These are phyloP conservation scores for Salvia sclarea DNA, from an alignment of 305 asterid species.

Conservation along the genomic window DNA sequence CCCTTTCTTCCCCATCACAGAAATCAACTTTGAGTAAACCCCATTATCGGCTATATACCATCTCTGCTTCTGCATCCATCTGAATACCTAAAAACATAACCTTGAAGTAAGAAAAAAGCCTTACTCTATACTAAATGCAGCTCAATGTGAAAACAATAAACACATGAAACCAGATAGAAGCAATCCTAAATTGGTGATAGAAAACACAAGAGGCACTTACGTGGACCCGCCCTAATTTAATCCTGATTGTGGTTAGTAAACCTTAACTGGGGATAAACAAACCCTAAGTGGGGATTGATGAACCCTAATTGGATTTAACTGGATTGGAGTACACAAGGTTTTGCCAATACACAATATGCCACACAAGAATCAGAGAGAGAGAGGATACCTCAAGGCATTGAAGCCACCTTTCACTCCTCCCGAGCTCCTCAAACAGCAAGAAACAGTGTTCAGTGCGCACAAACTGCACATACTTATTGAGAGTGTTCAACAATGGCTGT, in stretches of 20 bases:
- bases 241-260: too few species aligned
- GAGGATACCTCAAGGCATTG: conserved; percentile 85
- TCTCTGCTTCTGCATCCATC: conserved; percentile 98
- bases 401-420: conserved; percentile 75
- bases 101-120: background rate
- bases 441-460: conserved; percentile 88
- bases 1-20: conserved; percentile 95
- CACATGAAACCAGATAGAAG: background rate
- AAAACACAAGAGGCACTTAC: background rate
- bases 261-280: too few species aligned
- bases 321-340: too few species aligned
- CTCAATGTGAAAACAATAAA: conserved; percentile 14
- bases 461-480: conserved; percentile 66
- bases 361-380: background rate
- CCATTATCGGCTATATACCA: conserved; percentile 97
- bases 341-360: too few species aligned
- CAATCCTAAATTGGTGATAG: background rate
- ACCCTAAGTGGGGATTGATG: too few species aligned
- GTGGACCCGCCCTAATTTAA: too few species aligned
- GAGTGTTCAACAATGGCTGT: conserved; percentile 58
- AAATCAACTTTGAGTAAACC: conserved; percentile 86
- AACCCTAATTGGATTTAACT: too few species aligned
- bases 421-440: conserved; percentile 88
- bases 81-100: conserved; percentile 59
- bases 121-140: conserved; percentile 13